Base-by-base conservation (phyloP, 441 rosid species). In the Isatis lusitanica region DNA sequence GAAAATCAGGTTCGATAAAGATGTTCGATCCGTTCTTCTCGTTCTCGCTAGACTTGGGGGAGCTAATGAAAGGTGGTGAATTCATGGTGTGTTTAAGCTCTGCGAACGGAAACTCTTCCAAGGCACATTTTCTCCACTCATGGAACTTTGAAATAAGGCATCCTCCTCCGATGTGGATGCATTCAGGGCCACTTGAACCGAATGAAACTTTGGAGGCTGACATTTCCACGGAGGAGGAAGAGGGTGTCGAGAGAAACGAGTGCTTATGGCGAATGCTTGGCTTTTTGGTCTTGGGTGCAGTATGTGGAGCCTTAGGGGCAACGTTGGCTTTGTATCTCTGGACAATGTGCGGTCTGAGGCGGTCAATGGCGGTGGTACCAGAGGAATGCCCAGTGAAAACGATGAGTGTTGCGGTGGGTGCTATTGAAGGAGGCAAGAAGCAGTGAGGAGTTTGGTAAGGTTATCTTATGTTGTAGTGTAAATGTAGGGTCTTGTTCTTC, bases 161-260 rank as follows among this genome's bases (percentile, higher is more conserved):
- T n/a, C 52, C 80, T 75, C 87, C 86, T 75, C 93, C 89, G 0
- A 81, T 74, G 15, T 85, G 86, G 96, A 83, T 84, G 93, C 97
- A 87, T 74, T 87, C 98, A 1, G 26, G 8, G 50, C 76, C 72
- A 10, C 58, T 65, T 57, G 36, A 21, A 39, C 98, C 96, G 0
- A 42, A 61, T 68, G 81, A 71, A 51, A 16, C 78, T 53, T 1
- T 31, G 63, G 47, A 55, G 31, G 63, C 78, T 38, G 70, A 66
- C 13, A 6, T 7, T 35, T 40, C 68, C 28, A 82, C 16, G 57
- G 56, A 28, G 78, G 88, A 55, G 78, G 83, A 11, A 57, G 61
- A 66, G 13, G 36, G 36, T 48, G 35, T 18, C 13, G 52, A 3
- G 35, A 31, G 43, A 70, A 79, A 71, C 40, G 83, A 79, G 55